phyloP scores from a whole-genome alignment of 148 eudicot genomes.

The Selenicereus undatus region DNA sequence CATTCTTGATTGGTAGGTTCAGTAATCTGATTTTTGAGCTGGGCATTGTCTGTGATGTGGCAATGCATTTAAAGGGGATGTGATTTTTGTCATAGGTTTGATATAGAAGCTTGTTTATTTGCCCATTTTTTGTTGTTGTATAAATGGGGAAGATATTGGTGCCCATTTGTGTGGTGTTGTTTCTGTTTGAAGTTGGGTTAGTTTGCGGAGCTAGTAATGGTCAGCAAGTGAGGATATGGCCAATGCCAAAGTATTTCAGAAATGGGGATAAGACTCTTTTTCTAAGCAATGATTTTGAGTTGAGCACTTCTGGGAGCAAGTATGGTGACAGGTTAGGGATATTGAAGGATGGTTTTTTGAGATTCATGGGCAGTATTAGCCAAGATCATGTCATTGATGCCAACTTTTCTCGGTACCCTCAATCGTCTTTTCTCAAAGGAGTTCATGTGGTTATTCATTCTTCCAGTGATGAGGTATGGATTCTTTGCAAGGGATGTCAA shows the following conservation, averaged over 20 bases:
- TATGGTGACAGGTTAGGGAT: constrained; percentile 52
- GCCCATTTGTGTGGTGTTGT: constrained; percentile 24
- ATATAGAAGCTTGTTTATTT: not conserved
- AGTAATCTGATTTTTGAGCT: not conserved
- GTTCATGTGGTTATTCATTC: constrained; percentile 61
- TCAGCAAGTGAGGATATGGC: constrained; percentile 71
- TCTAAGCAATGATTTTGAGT: constrained; percentile 49
- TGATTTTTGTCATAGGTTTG: constrained; percentile 9
- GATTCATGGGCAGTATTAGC: constrained; percentile 41
- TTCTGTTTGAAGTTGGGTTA: constrained; percentile 29
- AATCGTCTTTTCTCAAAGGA: constrained; percentile 52
- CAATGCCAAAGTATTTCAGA: constrained; percentile 61
- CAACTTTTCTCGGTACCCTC: constrained; percentile 31
- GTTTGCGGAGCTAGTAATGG: constrained; percentile 30
- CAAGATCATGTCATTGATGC: constrained; percentile 54
- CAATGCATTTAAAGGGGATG: not conserved
- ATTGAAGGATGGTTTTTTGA: constrained; percentile 60
- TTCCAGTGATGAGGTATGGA: constrained; percentile 60
- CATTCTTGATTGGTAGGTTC: not conserved
- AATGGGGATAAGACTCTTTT: constrained; percentile 42
- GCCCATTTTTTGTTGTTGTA: not conserved
- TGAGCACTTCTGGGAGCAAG: constrained; percentile 57
- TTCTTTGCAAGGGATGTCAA: not conserved
- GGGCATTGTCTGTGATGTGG: not conserved
- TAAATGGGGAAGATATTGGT: constrained; percentile 41